Percentiles rank a stretch among this genome's conserved stretches.
These are phyloP conservation scores for Dentipellis sp. DNA, from an alignment of 768 basidiomycete genomes.

Conservation along the genomic window DNA sequence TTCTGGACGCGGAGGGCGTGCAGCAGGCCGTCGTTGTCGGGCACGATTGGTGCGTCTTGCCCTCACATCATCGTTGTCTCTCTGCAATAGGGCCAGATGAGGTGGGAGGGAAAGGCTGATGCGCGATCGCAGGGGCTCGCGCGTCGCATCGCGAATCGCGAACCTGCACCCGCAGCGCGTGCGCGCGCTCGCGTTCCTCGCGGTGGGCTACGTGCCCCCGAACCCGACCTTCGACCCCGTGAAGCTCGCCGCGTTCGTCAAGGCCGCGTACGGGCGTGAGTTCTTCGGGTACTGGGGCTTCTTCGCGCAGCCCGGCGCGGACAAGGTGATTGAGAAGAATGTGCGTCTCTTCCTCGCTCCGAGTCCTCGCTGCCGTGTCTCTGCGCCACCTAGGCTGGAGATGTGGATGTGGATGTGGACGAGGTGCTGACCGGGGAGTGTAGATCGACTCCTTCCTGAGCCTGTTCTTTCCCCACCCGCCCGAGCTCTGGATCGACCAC, in stretches of 20 bases:
- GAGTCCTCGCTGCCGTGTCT: no score
- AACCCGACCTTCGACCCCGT: constrained; percentile 11
- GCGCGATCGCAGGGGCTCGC: constrained; percentile 26
- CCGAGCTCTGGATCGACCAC: constrained; percentile 26
- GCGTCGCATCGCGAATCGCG: constrained; percentile 24
- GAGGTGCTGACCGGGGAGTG: neutral
- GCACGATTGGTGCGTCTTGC: constrained; percentile 24
- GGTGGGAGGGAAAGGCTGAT: neutral
- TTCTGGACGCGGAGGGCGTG: constrained; percentile 21
- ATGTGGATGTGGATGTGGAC: no score
- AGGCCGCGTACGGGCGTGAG: constrained; percentile 20
- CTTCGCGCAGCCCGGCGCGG: constrained; percentile 25
- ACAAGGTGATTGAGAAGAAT: constrained; percentile 26
- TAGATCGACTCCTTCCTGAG: constrained; percentile 33
- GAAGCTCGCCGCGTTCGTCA: constrained; percentile 15
- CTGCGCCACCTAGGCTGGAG: no score
- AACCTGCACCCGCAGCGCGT: constrained; percentile 31
- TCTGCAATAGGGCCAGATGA: no score
- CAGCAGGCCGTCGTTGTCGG: constrained; percentile 21
- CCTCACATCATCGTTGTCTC: neutral
- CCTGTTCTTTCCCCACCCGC: constrained; percentile 24
- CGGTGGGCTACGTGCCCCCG: constrained; percentile 27
- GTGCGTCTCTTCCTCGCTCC: constrained; percentile 19
- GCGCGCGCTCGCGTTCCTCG: constrained; percentile 29
- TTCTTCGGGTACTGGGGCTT: constrained; percentile 29